These are phyloP conservation scores for Hymenoscyphus fructigenus DNA, from an alignment of 2,329 filamentous ascomycete genomes.

Conservation along the genomic window DNA sequence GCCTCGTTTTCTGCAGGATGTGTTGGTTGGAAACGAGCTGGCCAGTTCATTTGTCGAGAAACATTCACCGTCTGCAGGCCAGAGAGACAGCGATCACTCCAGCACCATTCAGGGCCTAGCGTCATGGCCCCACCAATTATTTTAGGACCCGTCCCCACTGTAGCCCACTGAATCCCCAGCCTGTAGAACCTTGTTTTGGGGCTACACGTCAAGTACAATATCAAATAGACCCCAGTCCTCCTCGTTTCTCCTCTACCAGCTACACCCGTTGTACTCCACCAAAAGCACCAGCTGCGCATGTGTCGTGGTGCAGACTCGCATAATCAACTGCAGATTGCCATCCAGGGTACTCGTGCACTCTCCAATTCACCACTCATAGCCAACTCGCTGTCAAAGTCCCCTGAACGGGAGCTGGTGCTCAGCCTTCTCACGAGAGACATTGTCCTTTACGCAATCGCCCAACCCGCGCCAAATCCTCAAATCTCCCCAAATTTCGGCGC, in stretches of 20 bases:
- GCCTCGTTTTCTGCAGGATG: neutral
- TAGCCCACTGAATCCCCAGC: neutral
- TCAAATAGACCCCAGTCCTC: neutral
- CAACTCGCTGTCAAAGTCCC: neutral
- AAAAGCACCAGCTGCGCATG: neutral
- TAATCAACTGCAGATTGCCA: neutral
- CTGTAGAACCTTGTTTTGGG: neutral
- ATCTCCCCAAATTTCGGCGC: conserved; percentile 16
- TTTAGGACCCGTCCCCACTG: neutral
- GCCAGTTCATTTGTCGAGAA: neutral
- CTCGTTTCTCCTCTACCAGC: neutral
- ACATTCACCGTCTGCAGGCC: neutral
- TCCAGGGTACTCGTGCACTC: neutral
- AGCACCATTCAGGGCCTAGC: neutral
- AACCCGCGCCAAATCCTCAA: conserved; percentile 6
- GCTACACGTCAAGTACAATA: neutral
- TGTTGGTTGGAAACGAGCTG: neutral
- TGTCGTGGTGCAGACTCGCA: neutral
- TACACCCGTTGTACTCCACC: neutral
- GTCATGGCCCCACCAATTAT: neutral
- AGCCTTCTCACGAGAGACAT: neutral
- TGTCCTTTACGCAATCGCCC: neutral
- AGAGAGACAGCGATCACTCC: no score
- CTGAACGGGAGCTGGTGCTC: neutral
- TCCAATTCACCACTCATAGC: neutral